Evolutionary conservation across 2,329 filamentous ascomycete genomes (phyloP), one percentile per base, ranked within the genome.

Genomic region (Trichophyton schoenleinii): DNA sequence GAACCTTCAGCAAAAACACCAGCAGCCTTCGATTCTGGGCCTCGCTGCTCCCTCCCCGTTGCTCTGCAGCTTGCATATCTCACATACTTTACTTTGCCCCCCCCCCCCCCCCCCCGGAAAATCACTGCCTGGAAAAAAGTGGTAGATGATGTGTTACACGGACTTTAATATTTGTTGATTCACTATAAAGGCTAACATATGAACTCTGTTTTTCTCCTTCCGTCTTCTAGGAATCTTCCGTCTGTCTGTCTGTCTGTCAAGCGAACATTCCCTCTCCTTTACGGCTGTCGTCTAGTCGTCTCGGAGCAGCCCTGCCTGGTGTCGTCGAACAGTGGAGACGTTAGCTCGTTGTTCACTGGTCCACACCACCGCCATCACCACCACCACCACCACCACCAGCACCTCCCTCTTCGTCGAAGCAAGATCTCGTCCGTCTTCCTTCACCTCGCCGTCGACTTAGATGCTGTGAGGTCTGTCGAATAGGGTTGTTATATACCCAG

Each of bases 321-420:
- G 25, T 28, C 25, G 46, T 52, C 28, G 9, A 20, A 59, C 59
- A 57, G 62, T 63, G 62, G 62, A 63, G 62, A 58, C 62, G 62
- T 63, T 63, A 63, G 42, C 62, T 63, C 62, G 62, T 63, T 53
- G 46, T 63, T 63, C 60, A 63, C 62, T 58, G 25, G 49, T 28
- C 13, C 42, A 38, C 68, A 72, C 70, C 25, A 28, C 25, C 25
- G 22, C 22, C 22, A 22, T 22, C 22, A 22, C 22, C 22, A 22
- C 22, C 22, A 22, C 22, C 22, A 22, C 1, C 22, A 22, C 22
- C 22, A 22, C 22, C 22, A 2, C 22, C 22, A 22, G 22, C 22
- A 28, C 68, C 69, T 69, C 70, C 73, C 69, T 69, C 70, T 72
- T 28, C 25, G 25, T 28, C 25, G 71, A 71, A 52, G 46, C 46